Conservation (phyloP, 2,329 filamentous ascomycete species). For the Falciphora oryzae region DNA sequence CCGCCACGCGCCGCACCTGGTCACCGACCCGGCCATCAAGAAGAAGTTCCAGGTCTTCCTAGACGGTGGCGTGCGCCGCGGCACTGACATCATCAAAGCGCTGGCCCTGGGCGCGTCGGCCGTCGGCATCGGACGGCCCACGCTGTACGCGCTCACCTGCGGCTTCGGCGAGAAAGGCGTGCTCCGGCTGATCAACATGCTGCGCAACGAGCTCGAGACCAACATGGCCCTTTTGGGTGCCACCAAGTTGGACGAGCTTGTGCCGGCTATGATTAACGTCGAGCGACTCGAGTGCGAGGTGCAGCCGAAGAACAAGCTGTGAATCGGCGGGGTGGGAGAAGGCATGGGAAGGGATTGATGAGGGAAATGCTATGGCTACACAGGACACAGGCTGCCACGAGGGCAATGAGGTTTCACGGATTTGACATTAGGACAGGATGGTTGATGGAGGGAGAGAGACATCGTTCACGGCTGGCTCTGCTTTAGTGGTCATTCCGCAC, state of each 20-base stretch:
- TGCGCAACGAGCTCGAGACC: slow-evolving; percentile 12
- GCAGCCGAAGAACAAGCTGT: neutral
- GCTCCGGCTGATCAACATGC: slow-evolving; percentile 12
- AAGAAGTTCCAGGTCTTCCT: slow-evolving; percentile 45
- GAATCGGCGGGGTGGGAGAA: neutral
- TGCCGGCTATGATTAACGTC: slow-evolving; percentile 12
- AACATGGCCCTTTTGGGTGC: slow-evolving; percentile 15
- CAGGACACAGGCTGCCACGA: neutral
- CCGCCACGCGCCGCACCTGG: slow-evolving; percentile 31
- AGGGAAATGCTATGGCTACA: neutral
- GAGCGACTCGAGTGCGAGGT: slow-evolving; percentile 7
- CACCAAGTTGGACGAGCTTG: slow-evolving; percentile 10
- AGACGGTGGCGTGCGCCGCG: slow-evolving; percentile 49
- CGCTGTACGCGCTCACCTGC: slow-evolving; percentile 13
- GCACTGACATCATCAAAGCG: slow-evolving; percentile 35
- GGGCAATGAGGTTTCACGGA: no score
- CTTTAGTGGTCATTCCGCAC: no score
- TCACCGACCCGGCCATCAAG: slow-evolving; percentile 43
- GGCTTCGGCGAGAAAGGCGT: slow-evolving; percentile 11
- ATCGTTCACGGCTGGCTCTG: no score
- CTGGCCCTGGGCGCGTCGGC: slow-evolving; percentile 15
- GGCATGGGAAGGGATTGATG: neutral
- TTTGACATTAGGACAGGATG: no score
- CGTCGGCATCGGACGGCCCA: slow-evolving; percentile 14
- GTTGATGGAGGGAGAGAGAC: no score